Evolutionary conservation across 1,284 basidiomycete genomes (phyloP), one percentile per base, ranked within the genome.

Genomic region (Puccinia triticina): DNA sequence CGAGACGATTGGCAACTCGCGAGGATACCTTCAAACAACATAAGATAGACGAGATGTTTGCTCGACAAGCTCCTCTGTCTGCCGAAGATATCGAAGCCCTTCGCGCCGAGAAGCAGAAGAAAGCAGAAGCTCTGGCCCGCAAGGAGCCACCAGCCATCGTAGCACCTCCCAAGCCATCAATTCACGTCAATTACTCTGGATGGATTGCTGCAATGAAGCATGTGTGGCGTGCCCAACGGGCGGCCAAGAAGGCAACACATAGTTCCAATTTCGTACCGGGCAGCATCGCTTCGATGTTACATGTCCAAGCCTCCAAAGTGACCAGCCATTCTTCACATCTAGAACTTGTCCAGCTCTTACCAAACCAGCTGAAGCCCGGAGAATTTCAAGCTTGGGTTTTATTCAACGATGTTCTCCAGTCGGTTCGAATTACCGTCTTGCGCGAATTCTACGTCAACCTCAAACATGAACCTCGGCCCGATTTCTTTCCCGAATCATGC

Each of bases 1-100:
- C 94, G 88, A 92, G 93, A 78, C 91, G 97, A 48, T 94, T 99
- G 23, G 93, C 93, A 10, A 93, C 92, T 2, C 90, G 93, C 29
- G 92, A 96, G 71, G 97, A 99, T 90, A 97, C 94, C 88, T 98
- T 98, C 89, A 95, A 94, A 86, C 97, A 99, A 87, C 95, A 96
- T 88, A 98, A 96, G 88, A 89, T 99, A 66, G 96, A 95, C 0
- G 95, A 98, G 85, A 98, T 98, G 89, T 99, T 99, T 89, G 90
- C 89, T 67, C 89, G 88, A 84, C 89, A 89, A 85, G 83, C 77
- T 18, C 82, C 85, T 10, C 79, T 85, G 21, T 83, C 82, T 1
- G 77, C 84, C 11, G 72, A 18, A 18, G 78, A 79, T 12, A 84
- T 85, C 48, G 61, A 59, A 37, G 78, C 69, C 23, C 48, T 67